phyloP scores from a whole-genome alignment of 768 basidiomycete genomes.

The Agaricus blazei region DNA sequence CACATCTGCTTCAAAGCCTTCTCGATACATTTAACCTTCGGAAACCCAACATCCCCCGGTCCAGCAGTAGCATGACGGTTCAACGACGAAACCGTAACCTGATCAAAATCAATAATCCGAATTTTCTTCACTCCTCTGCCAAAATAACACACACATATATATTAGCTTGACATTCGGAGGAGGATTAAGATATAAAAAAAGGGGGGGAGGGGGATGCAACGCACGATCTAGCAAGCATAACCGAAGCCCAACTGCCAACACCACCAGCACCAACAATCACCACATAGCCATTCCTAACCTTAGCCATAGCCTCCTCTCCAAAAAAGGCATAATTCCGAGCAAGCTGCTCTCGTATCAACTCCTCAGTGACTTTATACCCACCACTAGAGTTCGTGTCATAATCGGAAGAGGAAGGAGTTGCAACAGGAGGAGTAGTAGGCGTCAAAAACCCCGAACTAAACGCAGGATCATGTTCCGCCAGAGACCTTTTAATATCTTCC shows the following conservation, averaged over 20 bases:
- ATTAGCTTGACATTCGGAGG: neutral
- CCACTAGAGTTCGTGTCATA: neutral
- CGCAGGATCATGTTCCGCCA: slow-evolving; percentile 26
- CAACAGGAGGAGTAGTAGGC: neutral
- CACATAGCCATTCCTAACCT: slow-evolving; percentile 68
- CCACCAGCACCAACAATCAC: slow-evolving; percentile 95
- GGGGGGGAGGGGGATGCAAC: slow-evolving; percentile 23
- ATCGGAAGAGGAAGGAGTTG: neutral
- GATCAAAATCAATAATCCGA: slow-evolving; percentile 91
- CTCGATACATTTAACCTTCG: slow-evolving; percentile 82
- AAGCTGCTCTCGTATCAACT: slow-evolving; percentile 82
- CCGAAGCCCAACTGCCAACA: slow-evolving; percentile 93
- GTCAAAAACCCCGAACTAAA: slow-evolving; percentile 6
- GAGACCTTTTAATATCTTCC: slow-evolving; percentile 50
- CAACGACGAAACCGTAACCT: slow-evolving; percentile 90
- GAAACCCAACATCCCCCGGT: slow-evolving; percentile 86
- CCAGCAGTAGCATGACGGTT: slow-evolving; percentile 92
- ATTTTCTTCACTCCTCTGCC: slow-evolving; percentile 69
- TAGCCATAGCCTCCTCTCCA: slow-evolving; percentile 82
- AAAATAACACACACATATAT: no score
- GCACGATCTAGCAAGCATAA: slow-evolving; percentile 90
- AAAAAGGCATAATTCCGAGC: slow-evolving; percentile 95
- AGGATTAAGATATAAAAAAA: neutral
- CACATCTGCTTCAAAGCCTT: slow-evolving; percentile 65
- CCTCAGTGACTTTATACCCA: slow-evolving; percentile 52